Evolutionary conservation across 2,329 filamentous ascomycete species (phyloP), one percentile per base, ranked within the genome.

Genomic region (Rutstroemia sp.): DNA sequence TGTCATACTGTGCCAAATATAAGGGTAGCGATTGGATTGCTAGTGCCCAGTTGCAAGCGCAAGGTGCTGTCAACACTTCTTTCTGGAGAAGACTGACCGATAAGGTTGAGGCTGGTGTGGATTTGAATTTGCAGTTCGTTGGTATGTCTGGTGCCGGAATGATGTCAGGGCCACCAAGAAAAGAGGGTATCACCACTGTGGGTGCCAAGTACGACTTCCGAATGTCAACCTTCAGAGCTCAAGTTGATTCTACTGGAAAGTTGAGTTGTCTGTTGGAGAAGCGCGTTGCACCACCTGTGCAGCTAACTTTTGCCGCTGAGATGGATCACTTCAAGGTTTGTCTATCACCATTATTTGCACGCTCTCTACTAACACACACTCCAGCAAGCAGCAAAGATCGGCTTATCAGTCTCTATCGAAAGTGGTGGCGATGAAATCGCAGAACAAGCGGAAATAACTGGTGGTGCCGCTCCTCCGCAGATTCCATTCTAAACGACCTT

Each of bases 141-240:
- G 79, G 83, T 34, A 78, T 84, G 34, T 78, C 82, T 27, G 78
- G 82, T 52, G 78, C 81, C 56, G 73, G 76, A 46, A 76, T 89
- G 73, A 91, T 94, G 84, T 89, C 89, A 67, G 83, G 80, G 58
- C 84, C 84, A 48, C 72, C 86, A 54, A 82, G 86, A 72, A 92
- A 91, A 73, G 92, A 99, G 73, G 94, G 94, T 56, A 81, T 89
- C 60, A 92, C 95, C 54, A 90, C 92, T 54, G 81, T 97, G 67
- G 94, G 92, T 68, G 89, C 91, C 71, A 99, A 99, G 76, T 99
- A 99, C 76, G 92, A 96, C 73, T 99, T 99, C 83, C 84, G 89
- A 70, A 89, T 91, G 76, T 94, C 89, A 55, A 94, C 90, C 51
- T 96, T 96, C 84, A 86, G 92, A 63, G 94, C 92, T 46, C 94